Evolutionary conservation across 257 asterid genomes (phyloP).

Genomic region (Marsdenia floribunda): DNA sequence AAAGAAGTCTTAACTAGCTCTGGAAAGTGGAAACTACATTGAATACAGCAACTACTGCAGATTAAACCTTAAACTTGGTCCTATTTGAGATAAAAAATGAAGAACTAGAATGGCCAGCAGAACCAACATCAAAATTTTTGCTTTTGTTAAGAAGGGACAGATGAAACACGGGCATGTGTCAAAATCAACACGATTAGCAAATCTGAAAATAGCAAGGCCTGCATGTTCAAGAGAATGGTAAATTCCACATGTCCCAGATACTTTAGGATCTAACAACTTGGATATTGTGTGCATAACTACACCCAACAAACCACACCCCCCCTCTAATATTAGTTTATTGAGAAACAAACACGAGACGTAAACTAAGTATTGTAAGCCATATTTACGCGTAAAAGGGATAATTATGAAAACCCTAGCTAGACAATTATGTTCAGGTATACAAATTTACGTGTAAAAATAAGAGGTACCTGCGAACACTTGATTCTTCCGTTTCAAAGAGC

Average conservation of each 20-base stretch:
- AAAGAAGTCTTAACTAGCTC: neutral
- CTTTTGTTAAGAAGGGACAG: neutral
- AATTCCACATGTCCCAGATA: neutral
- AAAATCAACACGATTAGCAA: neutral
- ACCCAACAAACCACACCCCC: neutral
- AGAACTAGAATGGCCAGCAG: neutral
- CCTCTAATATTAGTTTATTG: neutral
- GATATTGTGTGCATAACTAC: neutral
- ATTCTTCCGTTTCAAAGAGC: constrained; percentile 93
- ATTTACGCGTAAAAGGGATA: neutral
- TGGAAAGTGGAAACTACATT: too few species aligned
- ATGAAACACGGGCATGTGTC: neutral
- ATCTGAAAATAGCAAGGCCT: neutral
- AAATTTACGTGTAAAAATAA: neutral
- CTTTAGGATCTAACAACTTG: neutral
- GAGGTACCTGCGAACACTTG: constrained; percentile 78
- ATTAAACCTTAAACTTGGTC: neutral
- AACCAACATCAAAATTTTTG: too few species aligned
- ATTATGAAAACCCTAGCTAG: neutral
- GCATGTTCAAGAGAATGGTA: neutral
- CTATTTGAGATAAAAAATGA: neutral
- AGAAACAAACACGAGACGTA: neutral
- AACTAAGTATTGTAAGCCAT: neutral
- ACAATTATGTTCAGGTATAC: neutral
- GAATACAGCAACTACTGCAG: neutral